Evolutionary conservation across 2,329 filamentous ascomycete species (phyloP).

Genomic region (Helotiales sp.): DNA sequence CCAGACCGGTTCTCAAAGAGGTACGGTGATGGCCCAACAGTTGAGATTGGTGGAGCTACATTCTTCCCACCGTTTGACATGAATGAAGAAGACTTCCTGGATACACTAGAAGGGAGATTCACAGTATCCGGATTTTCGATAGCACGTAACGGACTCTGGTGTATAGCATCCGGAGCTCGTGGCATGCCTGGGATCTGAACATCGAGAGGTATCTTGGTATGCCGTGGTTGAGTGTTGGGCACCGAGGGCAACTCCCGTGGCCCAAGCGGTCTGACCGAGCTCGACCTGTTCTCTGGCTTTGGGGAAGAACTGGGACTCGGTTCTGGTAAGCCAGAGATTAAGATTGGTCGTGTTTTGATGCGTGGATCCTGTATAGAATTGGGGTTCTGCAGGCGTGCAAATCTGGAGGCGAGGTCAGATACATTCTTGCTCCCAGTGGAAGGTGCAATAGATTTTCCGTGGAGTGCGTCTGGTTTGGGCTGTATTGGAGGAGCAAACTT

Average conservation of each 20-base stretch:
- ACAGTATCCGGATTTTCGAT: conserved; percentile 25
- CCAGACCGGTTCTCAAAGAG: conserved; percentile 22
- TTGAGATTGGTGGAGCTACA: conserved; percentile 29
- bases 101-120: conserved; percentile 28
- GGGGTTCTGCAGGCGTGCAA: conserved; percentile 51
- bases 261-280: conserved; percentile 22
- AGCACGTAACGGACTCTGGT: conserved; percentile 36
- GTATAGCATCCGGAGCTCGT: conserved; percentile 37
- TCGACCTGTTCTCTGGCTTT: conserved; percentile 3
- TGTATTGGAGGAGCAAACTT: conserved; percentile 48
- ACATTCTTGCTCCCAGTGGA: conserved; percentile 34
- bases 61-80: conserved; percentile 21
- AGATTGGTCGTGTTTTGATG: conserved; percentile 50
- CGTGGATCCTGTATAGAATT: conserved; percentile 47
- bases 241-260: conserved; percentile 34
- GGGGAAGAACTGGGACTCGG: neutral
- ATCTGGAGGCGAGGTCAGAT: conserved; percentile 55
- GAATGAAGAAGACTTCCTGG: conserved; percentile 30
- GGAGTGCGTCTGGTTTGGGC: conserved; percentile 67
- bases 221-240: conserved; percentile 21
- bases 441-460: conserved; percentile 57
- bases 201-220: conserved; percentile 24
- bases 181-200: conserved; percentile 33
- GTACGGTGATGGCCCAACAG: conserved; percentile 24
- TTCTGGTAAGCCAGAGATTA: conserved; percentile 35